phyloP scores from a whole-genome alignment of 805 yeast genomes.

The Wickerhamomyces hampshirensis region DNA sequence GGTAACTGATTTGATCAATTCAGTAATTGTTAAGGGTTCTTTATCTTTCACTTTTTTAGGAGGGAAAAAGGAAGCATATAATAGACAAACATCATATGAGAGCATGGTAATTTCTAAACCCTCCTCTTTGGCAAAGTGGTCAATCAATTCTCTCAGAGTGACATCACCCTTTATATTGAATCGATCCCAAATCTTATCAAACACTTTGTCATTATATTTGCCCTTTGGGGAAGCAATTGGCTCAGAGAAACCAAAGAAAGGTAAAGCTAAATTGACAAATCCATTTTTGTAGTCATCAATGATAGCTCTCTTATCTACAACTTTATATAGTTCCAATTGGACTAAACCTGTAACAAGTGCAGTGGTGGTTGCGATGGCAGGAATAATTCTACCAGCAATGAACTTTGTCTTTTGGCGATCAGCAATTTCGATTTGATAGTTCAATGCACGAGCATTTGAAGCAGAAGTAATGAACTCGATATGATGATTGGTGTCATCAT shows the following conservation, averaged over 20 bases:
- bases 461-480: constrained; percentile 95
- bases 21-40: constrained; percentile 58
- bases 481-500: constrained; percentile 95
- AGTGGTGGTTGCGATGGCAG: constrained; percentile 99
- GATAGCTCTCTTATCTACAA: constrained; percentile 66
- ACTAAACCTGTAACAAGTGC: constrained; percentile 94
- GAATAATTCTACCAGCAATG: constrained; percentile 97
- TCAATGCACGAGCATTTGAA: constrained; percentile 91
- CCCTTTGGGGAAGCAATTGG: constrained; percentile 85
- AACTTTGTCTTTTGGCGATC: constrained; percentile 89
- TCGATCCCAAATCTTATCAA: constrained; percentile 94
- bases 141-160: constrained; percentile 68
- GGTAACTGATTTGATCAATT: constrained; percentile 77
- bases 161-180: constrained; percentile 77
- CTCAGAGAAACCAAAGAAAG: constrained; percentile 95
- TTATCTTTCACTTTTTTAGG: constrained; percentile 85
- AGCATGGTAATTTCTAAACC: constrained; percentile 88
- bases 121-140: constrained; percentile 73
- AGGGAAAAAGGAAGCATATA: constrained; percentile 92
- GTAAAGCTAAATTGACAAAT: constrained; percentile 84
- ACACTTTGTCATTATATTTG: constrained; percentile 69
- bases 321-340: constrained; percentile 87
- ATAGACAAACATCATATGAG: constrained; percentile 81
- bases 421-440: constrained; percentile 83
- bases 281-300: constrained; percentile 92